These are phyloP conservation scores for Solanum phureja DNA, from an alignment of 257 asterid species.

Conservation along the genomic window DNA sequence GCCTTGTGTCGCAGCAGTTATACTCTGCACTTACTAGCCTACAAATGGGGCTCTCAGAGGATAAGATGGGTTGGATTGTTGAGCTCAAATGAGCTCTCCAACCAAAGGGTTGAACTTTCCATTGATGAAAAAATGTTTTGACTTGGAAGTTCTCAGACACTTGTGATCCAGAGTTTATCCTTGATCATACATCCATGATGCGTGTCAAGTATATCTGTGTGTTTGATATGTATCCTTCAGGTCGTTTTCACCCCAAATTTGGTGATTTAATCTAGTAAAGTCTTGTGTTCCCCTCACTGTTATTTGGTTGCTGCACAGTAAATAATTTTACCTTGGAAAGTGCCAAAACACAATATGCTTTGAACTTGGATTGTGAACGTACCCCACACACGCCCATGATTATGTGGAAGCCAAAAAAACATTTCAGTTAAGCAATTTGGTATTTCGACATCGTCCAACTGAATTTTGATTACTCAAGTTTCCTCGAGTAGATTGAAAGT, in stretches of 20 bases:
- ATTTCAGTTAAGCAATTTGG: background rate
- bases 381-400: background rate
- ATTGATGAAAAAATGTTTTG: background rate
- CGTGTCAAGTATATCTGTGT: background rate
- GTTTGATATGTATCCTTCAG: background rate
- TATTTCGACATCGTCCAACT: background rate
- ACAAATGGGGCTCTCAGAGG: conserved; percentile 85
- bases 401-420: background rate
- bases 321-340: background rate
- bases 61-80: conserved; percentile 69
- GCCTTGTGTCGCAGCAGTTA: conserved; percentile 68
- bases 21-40: conserved; percentile 76
- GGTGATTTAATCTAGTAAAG: background rate
- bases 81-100: conserved; percentile 43
- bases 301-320: background rate
- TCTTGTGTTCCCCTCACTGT: background rate
- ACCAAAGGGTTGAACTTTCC: background rate
- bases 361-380: background rate
- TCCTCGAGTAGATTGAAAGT: background rate
- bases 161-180: background rate
- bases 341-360: background rate
- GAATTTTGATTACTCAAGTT: background rate
- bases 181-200: background rate
- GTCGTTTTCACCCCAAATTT: background rate
- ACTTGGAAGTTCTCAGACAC: background rate